phyloP scores from a whole-genome alignment of 23 red algal genomes.

The Gracilaria caudata region DNA sequence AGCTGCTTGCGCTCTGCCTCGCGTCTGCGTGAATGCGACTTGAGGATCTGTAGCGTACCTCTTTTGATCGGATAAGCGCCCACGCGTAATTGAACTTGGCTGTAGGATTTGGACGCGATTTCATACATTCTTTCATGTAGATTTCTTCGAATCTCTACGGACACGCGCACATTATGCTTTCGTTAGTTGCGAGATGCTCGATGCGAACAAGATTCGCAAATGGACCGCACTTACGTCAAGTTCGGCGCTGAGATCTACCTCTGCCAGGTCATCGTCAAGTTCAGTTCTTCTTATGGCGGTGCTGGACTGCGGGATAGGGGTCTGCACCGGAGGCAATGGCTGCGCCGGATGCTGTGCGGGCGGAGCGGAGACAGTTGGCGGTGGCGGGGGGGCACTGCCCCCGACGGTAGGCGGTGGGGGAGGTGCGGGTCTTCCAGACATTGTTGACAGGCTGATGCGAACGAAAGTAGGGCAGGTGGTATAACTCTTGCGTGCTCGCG shows the following conservation, averaged over 20 bases:
- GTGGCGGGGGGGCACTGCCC: background rate
- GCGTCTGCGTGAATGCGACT: too few relatives aligned
- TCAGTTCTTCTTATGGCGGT: slow-evolving; percentile 35
- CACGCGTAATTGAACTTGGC: slow-evolving; percentile 91
- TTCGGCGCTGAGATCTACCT: slow-evolving; percentile 60
- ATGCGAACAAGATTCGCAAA: background rate
- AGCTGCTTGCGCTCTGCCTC: too few relatives aligned
- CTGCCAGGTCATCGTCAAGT: slow-evolving; percentile 48
- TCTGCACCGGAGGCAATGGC: slow-evolving; percentile 2
- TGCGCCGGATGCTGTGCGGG: background rate
- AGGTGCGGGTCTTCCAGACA: slow-evolving; percentile 1
- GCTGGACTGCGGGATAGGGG: slow-evolving; percentile 4
- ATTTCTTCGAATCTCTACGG: slow-evolving; percentile 75
- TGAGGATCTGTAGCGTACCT: slow-evolving; percentile 24
- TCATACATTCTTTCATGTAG: slow-evolving; percentile 87
- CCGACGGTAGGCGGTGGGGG: background rate
- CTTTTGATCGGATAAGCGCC: slow-evolving; percentile 81
- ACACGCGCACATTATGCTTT: background rate
- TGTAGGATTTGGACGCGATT: slow-evolving; percentile 71
- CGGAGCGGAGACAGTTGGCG: background rate
- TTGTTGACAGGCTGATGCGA: background rate
- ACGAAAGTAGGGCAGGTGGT: background rate
- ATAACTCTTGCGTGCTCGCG: too few relatives aligned
- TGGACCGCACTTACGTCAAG: slow-evolving; percentile 48
- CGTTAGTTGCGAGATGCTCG: background rate